Evolutionary conservation across 805 yeast species (phyloP).

Genomic region (Maudiozyma pseudohumilis): DNA sequence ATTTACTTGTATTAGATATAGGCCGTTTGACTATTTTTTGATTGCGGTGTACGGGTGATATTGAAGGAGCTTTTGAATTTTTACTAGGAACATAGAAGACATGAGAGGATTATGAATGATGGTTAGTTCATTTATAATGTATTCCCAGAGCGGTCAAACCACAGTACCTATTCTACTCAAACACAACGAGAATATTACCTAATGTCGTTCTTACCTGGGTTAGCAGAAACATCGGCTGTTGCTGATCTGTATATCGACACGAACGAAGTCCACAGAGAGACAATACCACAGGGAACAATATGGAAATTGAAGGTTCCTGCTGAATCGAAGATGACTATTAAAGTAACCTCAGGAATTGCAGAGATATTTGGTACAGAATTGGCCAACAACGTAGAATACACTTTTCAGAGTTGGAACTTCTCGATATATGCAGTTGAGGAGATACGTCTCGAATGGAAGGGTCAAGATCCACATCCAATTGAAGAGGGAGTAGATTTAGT

Average conservation of each 20-base stretch:
- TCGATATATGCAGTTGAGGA: conserved; percentile 59
- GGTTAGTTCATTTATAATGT: too few relatives aligned
- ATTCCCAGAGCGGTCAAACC: too few relatives aligned
- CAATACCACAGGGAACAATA: conserved; percentile 20
- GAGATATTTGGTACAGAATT: conserved; percentile 93
- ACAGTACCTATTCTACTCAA: too few relatives aligned
- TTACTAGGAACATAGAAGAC: too few relatives aligned
- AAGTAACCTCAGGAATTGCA: conserved; percentile 55
- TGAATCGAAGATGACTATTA: conserved; percentile 33
- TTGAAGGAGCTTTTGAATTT: too few relatives aligned
- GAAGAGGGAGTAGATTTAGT: conserved; percentile 31
- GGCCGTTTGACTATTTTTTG: too few relatives aligned
- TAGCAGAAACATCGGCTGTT: conserved; percentile 5
- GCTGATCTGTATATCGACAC: conserved; percentile 10
- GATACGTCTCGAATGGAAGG: conserved; percentile 43
- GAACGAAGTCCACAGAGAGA: conserved; percentile 14
- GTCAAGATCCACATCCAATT: conserved; percentile 21
- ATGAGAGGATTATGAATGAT: too few relatives aligned
- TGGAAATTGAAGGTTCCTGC: conserved; percentile 29
- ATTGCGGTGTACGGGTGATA: too few relatives aligned
- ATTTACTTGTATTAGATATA: too few relatives aligned
- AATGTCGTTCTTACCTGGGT: conserved; percentile 10
- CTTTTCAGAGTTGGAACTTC: conserved; percentile 44
- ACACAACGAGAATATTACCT: too few relatives aligned
- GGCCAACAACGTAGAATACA: conserved; percentile 55